Percentiles rank a stretch among this genome's conserved stretches.
Evolutionary conservation across 192 early-diverging fungal species (phyloP).

Genomic region (Rhizophagus prolifer): DNA sequence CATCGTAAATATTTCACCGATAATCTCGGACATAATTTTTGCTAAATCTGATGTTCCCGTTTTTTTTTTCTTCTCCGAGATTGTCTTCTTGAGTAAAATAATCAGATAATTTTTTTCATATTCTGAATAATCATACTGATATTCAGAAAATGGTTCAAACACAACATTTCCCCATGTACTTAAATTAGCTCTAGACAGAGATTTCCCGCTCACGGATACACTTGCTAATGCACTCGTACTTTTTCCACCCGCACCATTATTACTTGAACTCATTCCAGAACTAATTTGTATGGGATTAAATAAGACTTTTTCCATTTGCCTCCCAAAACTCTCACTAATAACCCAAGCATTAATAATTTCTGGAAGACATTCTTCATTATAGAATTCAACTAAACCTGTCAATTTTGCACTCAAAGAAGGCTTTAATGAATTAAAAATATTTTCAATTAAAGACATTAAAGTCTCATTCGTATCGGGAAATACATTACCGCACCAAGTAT

Average conservation of each 20-base stretch:
- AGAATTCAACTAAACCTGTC: slow-evolving; percentile 30
- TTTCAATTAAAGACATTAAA: slow-evolving; percentile 49
- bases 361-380: slow-evolving; percentile 41
- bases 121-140: slow-evolving; percentile 60
- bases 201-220: neutral
- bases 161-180: slow-evolving; percentile 59
- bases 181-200: slow-evolving; percentile 31
- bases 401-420: slow-evolving; percentile 44
- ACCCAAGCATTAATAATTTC: slow-evolving; percentile 48
- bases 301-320: slow-evolving; percentile 52
- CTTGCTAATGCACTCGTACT: neutral
- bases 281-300: slow-evolving; percentile 37
- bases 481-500: slow-evolving; percentile 55
- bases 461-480: slow-evolving; percentile 51
- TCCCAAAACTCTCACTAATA: slow-evolving; percentile 55
- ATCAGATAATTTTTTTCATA: slow-evolving; percentile 54
- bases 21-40: slow-evolving; percentile 49
- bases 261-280: neutral
- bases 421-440: slow-evolving; percentile 51
- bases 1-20: slow-evolving; percentile 44
- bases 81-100: slow-evolving; percentile 30
- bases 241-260: neutral
- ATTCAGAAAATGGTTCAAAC: slow-evolving; percentile 65
- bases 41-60: slow-evolving; percentile 40
- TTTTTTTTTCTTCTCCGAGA: slow-evolving; percentile 30